Evolutionary conservation across 306 rosid species (phyloP), one percentile per base, ranked within the genome.

Genomic region (Carpinus viminea): DNA sequence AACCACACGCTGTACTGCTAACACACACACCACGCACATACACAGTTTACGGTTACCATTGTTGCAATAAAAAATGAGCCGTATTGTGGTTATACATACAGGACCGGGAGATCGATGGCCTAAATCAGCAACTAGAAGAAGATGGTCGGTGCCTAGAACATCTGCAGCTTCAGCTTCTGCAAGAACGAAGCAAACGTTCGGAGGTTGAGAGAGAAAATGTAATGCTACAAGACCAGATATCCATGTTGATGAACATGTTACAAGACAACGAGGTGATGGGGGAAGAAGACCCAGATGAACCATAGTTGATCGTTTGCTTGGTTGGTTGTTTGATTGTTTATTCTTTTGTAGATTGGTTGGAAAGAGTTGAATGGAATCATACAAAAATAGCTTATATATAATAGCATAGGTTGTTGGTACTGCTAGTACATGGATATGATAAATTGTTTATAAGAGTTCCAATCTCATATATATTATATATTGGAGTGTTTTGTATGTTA

Each of bases 191-290:
- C 87, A 96, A 93, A 45, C 89, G 95, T 2, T 52, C 93, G 1
- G 88, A 85, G 50, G 86, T 90, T 1, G 93, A 92, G 75, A 89
- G 98, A 74, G 98, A 93, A 4, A 96, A 93, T 53, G 84, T 83
- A 45, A 88, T 91, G 96, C 88, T 95, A 68, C 91, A 91, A 53
- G 86, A 95, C 3, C 99, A 95, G 85, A 80, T 93, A 7, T 86
- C 86, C 78, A 90, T 95, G 98, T 98, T 96, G 2, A 91, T 96
- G 98, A 89, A 85, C 89, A 90, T 96, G 98, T 60, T 96, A 72
- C 88, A 85, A 56, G 97, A 94, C 57, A 64, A 84, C 53, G 97
- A 89, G 41, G 79, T 79, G 4, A 80, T 84, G 68, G 96, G 34
- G 9, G 97, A 88, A 31, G 89, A 76, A 60, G 90, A 53, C 72